These are phyloP conservation scores for Chlamydomonas sphaeroides DNA, from an alignment of 139 green algal genomes.

Conservation along the genomic window DNA sequence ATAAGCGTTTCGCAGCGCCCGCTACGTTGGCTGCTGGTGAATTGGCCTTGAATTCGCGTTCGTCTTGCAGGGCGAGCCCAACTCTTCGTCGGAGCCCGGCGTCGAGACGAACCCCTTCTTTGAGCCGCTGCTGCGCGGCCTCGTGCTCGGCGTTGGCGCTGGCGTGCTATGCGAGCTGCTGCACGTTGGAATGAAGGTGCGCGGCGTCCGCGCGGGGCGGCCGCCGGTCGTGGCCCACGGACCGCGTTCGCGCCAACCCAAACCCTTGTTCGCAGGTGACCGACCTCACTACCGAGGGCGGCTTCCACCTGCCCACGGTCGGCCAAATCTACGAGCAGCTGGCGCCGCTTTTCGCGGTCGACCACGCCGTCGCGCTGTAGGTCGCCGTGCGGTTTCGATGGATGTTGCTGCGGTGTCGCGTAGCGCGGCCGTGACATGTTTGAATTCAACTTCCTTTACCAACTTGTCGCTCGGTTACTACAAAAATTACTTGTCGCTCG, in stretches of 20 bases:
- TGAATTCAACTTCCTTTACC: too few relatives aligned
- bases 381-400: too few relatives aligned
- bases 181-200: conserved; percentile 57
- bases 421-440: too few relatives aligned
- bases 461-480: too few relatives aligned
- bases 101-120: too few relatives aligned
- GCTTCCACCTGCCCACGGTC: conserved; percentile 2
- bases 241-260: background rate
- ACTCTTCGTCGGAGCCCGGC: too few relatives aligned
- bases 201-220: too few relatives aligned
- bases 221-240: too few relatives aligned
- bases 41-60: background rate
- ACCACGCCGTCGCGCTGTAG: conserved; percentile 57
- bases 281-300: conserved; percentile 15
- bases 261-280: conserved; percentile 13
- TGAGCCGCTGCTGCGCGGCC: conserved; percentile 58
- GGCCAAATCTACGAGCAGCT: conserved; percentile 35
- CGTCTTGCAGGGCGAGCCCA: conserved; percentile 4
- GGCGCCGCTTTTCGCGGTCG: conserved; percentile 52
- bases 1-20: background rate
- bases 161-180: conserved; percentile 63
- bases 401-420: too few relatives aligned
- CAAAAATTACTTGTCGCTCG: too few relatives aligned
- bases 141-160: conserved; percentile 69
- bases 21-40: background rate